Conservation (phyloP, 768 basidiomycete genomes). For the Trichaptum fuscoviolaceum region DNA sequence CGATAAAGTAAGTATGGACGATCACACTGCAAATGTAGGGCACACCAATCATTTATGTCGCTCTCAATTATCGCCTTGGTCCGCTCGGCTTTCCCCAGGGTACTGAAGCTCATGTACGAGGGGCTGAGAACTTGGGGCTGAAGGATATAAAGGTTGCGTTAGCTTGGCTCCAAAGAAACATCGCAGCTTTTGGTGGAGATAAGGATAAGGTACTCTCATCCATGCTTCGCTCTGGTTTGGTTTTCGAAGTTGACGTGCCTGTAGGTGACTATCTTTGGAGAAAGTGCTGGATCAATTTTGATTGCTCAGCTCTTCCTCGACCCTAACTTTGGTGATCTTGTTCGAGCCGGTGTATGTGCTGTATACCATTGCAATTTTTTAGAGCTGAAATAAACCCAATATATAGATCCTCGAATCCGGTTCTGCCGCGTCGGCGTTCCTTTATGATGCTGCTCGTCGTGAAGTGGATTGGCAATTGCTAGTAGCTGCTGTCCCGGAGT, state of each 20-base stretch:
- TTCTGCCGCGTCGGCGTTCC: slow-evolving; percentile 24
- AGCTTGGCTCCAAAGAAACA: slow-evolving; percentile 25
- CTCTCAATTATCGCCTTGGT: slow-evolving; percentile 46
- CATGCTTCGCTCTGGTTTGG: neutral
- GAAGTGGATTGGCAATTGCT: slow-evolving; percentile 35
- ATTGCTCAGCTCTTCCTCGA: slow-evolving; percentile 36
- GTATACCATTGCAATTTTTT: neutral
- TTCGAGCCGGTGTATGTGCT: slow-evolving; percentile 30
- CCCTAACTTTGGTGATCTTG: slow-evolving; percentile 27
- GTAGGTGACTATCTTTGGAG: slow-evolving; percentile 49
- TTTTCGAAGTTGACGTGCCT: neutral
- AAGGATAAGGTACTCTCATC: slow-evolving; percentile 11
- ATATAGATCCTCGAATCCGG: slow-evolving; percentile 42
- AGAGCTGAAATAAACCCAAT: neutral
- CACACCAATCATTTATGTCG: slow-evolving; percentile 44
- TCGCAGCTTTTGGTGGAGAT: slow-evolving; percentile 27
- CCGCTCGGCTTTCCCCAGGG: slow-evolving; percentile 45
- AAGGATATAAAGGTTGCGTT: slow-evolving; percentile 33
- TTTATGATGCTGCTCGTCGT: slow-evolving; percentile 26
- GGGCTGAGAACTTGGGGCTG: slow-evolving; percentile 41
- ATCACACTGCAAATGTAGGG: slow-evolving; percentile 20
- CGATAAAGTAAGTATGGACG: neutral
- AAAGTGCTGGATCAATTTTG: slow-evolving; percentile 49
- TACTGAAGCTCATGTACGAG: slow-evolving; percentile 31
- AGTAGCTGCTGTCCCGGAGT: slow-evolving; percentile 31